Percentiles rank a stretch among this genome's conserved stretches.
Evolutionary conservation across 1,284 basidiomycete genomes (phyloP).

Genomic region (Crucibulum cyathiforme): DNA sequence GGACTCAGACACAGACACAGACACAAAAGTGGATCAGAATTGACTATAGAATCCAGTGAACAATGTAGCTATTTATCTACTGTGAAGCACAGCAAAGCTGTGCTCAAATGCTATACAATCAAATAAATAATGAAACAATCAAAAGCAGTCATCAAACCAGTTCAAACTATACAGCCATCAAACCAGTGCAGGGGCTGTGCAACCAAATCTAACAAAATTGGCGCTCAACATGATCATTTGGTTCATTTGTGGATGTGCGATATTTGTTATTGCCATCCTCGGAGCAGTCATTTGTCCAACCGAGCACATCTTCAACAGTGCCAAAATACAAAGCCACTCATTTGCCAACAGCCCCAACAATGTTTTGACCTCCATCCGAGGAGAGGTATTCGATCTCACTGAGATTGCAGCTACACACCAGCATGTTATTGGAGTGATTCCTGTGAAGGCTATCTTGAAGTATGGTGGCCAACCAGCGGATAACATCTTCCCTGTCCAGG

Average conservation of each 20-base stretch:
- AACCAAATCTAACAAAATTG: too few relatives aligned
- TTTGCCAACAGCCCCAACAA: slow-evolving; percentile 70
- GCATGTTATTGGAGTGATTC: slow-evolving; percentile 77
- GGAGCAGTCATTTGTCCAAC: slow-evolving; percentile 93
- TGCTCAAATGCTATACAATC: too few relatives aligned
- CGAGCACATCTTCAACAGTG: slow-evolving; percentile 86
- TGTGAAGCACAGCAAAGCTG: too few relatives aligned
- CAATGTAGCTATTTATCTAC: too few relatives aligned
- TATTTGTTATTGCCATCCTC: slow-evolving; percentile 93
- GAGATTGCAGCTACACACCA: slow-evolving; percentile 65
- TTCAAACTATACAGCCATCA: too few relatives aligned
- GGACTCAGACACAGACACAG: too few relatives aligned
- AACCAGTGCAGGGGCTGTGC: too few relatives aligned
- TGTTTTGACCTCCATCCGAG: slow-evolving; percentile 84
- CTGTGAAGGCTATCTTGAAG: slow-evolving; percentile 74
- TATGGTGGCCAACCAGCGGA: slow-evolving; percentile 86
- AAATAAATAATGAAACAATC: too few relatives aligned
- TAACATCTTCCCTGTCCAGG: slow-evolving; percentile 93
- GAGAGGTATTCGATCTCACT: slow-evolving; percentile 91
- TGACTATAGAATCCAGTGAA: too few relatives aligned
- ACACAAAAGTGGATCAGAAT: too few relatives aligned
- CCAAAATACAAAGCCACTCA: slow-evolving; percentile 80
- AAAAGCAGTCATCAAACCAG: too few relatives aligned
- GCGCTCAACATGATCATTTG: slow-evolving; percentile 88
- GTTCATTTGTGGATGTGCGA: slow-evolving; percentile 86